Evolutionary conservation across 352 stramenopile species (phyloP), one percentile per base, ranked within the genome.

Genomic region (Plasmopara halstedii): DNA sequence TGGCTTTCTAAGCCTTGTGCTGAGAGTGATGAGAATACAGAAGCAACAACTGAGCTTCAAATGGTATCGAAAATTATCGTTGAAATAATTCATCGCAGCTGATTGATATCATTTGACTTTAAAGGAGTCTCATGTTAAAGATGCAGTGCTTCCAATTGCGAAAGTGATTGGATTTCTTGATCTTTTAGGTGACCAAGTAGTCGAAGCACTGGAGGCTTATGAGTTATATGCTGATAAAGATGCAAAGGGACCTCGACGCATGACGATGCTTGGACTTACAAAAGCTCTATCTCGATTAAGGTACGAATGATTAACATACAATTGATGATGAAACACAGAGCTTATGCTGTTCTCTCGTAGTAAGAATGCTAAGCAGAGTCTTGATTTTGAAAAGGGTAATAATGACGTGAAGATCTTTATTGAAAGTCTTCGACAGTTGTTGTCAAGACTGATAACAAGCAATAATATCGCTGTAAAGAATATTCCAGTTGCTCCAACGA

Each of bases 121-220:
- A 44, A 22, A 32, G 1, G 19, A 41, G 4, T 38, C 14, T 14
- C 5, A 6, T 22, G 32, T 17, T 9, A 6, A 39, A 7, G 37
- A 33, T 7, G 0, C 43, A 6, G 48, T 56, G 2, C 47, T 81
- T 2, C 41, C 69, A 0, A 54, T 66, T 13, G 54, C 75, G 13
- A 64, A 66, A 31, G 73, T 86, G 36, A 56, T 83, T 22, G 58
- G 67, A 5, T 27, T 88, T 23, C 59, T 88, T 15, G 73, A 88
- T 47, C 64, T 73, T 17, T 54, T 88, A 1, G 76, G 76, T 0
- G 73, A 88, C 15, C 52, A 74, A 42, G 74, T 88, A 0, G 65
- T 63, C 3, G 62, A 83, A 18, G 73, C 74, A 7, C 67, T 70
- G 20, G 76, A 80, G 39, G 55, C 57, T 2, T 88, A 85, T 40